Evolutionary conservation across 768 basidiomycete species (phyloP), one percentile per base, ranked within the genome.

Genomic region (Mycena albidolilacea): DNA sequence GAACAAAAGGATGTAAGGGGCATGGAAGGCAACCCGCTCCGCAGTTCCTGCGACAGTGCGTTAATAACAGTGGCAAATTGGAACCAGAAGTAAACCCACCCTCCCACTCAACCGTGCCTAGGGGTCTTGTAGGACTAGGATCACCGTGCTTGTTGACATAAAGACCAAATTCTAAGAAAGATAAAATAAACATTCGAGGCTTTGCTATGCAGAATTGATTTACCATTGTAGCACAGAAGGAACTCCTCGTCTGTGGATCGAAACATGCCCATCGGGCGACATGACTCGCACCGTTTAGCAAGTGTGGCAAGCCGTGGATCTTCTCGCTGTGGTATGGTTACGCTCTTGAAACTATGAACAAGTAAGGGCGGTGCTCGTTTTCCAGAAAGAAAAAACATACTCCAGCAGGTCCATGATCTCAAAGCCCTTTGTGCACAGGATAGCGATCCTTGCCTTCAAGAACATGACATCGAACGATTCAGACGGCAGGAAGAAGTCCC

Each of bases 381-480:
- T 7, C 30, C 48, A 17, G 11, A 38, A 61, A 17, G 54, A 9
- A 1, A 19, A 15, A 30, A 81, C 94, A 57, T 84, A 97, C 95
- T 97, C 95, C 30, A 91, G 91, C 52, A 98, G 88, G 77, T 98
- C 96, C 94, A 99, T 98, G 77, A 98, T 97, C 82, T 98, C 97
- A 77, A 98, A 98, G 50, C 97, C 97, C 79, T 95, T 95, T 0
- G 94, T 92, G 77, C 97, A 97, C 38, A 98, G 88, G 69, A 99
- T 94, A 5, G 95, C 97, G 73, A 99, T 94, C 83, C 94, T 95
- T 10, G 94, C 94, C 80, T 97, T 97, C 69, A 98, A 85, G 88
- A 98, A 99, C 73, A 96, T 91, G 54, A 98, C 86, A 79, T 96
- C 94, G 74, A 91, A 95, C 0, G 97, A 93, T 79, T 98, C 96